These are phyloP conservation scores for Calonectria naviculata DNA, from an alignment of 2,329 filamentous ascomycete genomes.

Conservation along the genomic window DNA sequence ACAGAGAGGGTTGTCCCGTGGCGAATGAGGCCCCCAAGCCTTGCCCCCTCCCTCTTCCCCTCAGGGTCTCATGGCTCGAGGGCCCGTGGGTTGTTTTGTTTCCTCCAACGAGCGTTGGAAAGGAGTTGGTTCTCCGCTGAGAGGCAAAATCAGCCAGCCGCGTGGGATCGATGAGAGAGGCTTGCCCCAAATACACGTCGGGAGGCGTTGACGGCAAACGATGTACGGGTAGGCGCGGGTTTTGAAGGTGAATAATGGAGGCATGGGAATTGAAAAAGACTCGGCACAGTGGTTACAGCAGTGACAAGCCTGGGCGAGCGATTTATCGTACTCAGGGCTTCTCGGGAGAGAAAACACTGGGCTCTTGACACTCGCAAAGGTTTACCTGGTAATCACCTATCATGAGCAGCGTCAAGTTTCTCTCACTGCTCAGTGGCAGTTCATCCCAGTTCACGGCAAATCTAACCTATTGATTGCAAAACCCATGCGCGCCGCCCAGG, in stretches of 20 bases:
- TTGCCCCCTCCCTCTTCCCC: not conserved
- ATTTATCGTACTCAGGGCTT: not conserved
- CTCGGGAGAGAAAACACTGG: not conserved
- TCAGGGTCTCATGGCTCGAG: conserved; percentile 1
- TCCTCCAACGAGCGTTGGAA: conserved; percentile 1
- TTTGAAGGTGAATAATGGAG: not conserved
- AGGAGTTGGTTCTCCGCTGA: not conserved
- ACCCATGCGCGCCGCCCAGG: conserved; percentile 2
- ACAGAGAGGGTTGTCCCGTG: not conserved
- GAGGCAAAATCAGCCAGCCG: not conserved
- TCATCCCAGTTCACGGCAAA: not conserved
- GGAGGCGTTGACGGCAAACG: not conserved
- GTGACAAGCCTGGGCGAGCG: not conserved
- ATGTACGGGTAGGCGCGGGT: not conserved
- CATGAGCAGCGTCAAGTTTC: not conserved
- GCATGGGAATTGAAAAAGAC: not conserved
- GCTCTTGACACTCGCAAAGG: not conserved
- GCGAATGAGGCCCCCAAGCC: conserved; percentile 10
- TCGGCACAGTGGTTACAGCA: not conserved
- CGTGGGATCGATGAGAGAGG: not conserved
- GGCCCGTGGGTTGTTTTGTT: conserved; percentile 7
- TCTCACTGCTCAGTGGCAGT: not conserved
- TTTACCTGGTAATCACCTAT: not conserved
- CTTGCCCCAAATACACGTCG: not conserved
- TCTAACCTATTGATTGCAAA: not conserved